A percentile compares a stretch with the other conserved stretches of the same genome.
These are phyloP conservation scores for Trifolium fragiferum DNA, from an alignment of 306 rosid species.

Conservation along the genomic window DNA sequence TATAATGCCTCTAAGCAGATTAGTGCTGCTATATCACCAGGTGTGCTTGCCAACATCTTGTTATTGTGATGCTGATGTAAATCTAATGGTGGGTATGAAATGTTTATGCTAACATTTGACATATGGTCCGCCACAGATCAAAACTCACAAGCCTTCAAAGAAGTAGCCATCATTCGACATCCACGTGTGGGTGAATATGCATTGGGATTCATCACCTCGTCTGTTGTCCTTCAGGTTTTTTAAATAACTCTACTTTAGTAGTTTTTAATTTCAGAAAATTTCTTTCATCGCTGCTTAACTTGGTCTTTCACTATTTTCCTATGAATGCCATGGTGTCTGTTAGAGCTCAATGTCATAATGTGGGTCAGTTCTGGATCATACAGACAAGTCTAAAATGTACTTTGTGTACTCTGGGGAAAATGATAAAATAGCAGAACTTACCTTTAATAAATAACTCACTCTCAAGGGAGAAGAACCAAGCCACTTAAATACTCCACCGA, in stretches of 20 bases:
- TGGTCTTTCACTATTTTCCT: not conserved
- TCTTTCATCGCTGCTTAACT: slow-evolving; percentile 22
- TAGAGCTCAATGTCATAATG: not conserved
- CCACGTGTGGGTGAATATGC: slow-evolving; percentile 99
- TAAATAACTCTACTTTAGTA: slow-evolving; percentile 12
- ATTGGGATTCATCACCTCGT: slow-evolving; percentile 93
- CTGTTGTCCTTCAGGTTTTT: slow-evolving; percentile 86
- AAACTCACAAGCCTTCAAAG: slow-evolving; percentile 92
- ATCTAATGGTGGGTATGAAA: slow-evolving; percentile 21
- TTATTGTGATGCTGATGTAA: slow-evolving; percentile 1
- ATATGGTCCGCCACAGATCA: slow-evolving; percentile 61
- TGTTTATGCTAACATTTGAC: slow-evolving; percentile 30
- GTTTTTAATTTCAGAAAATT: slow-evolving; percentile 6
- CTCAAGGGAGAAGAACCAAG: slow-evolving; percentile 8
- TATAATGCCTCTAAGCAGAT: slow-evolving; percentile 97
- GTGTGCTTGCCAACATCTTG: slow-evolving; percentile 47
- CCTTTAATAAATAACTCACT: not conserved
- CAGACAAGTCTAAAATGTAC: not conserved
- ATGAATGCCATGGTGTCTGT: slow-evolving; percentile 14
- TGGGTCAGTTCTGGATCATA: not conserved
- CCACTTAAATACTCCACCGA: not conserved
- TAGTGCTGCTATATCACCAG: slow-evolving; percentile 96
- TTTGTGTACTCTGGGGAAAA: not conserved
- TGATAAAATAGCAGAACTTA: not conserved
- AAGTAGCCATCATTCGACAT: slow-evolving; percentile 97